Base-by-base conservation (phyloP, 108 stramenopile species). In the Nitzschia palea region DNA sequence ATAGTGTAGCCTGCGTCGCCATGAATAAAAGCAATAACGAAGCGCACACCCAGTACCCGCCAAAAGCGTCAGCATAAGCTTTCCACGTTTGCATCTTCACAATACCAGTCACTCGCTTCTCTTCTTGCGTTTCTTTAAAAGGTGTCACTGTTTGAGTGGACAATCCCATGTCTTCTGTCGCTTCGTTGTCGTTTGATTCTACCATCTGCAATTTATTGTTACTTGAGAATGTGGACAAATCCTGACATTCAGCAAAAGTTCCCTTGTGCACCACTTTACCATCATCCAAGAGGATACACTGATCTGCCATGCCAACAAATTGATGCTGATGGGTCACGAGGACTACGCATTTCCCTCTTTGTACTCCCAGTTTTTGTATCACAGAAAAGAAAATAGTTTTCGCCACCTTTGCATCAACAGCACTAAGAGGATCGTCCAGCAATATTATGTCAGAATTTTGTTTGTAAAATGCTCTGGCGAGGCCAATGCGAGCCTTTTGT, bases 281-380 rank as follows among this genome's bases (percentile, higher is more conserved):
- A 33, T 69, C 69, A 20, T 68, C 72, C 77, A 99, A 76, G 36
- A 96, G 64, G n/a, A 97, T 84, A 63, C 88, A 91, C 2, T 78
- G 66, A 8, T 69, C 66, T 12, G 86, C 79, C 20, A 57, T 75
- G 4, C 71, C 40, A 70, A 85, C 86, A 63, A 87, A 91, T 61
- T 96, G 96, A 43, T 97, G 95, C 73, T 97, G 96, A 76, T 98
- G 97, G 25, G 96, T 96, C 2, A 91, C 96, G 26, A 98, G 69
- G 26, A 98, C 50, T 30, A 91, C 86, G 65, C 86, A 56, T 14
- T 34, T 32, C n/a, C 14, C 12, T 31, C 55, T 18, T 56, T 56
- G 6, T 12, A 32, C 31, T 18, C 33, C 32, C 17, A 31, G 29
- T 33, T 34, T 56, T 17, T 31, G 32, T 28, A 56, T 56, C 31